phyloP scores from a whole-genome alignment of 352 stramenopile species.

The Phytophthora hibernalis region DNA sequence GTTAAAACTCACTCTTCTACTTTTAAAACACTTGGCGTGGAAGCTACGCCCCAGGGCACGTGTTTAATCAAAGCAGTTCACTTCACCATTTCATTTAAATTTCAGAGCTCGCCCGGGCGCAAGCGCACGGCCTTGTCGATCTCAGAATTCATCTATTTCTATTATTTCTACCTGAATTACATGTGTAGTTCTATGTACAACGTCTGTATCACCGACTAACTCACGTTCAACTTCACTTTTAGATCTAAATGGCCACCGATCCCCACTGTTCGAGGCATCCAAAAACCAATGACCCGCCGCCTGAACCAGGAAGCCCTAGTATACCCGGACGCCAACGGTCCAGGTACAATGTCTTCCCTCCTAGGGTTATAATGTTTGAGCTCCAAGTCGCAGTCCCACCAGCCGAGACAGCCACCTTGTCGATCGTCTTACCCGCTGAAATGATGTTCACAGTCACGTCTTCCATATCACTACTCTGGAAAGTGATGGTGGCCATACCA shows the following conservation, averaged over 20 bases:
- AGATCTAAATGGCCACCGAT: conserved; percentile 6
- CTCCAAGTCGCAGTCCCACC: conserved; percentile 1
- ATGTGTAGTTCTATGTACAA: no score
- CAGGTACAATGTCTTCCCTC: conserved; percentile 14
- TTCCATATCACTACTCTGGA: conserved; percentile 11
- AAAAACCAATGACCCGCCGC: conserved; percentile 25
- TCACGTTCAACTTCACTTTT: conserved; percentile 17
- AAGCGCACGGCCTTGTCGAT: no score
- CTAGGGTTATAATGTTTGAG: conserved; percentile 3
- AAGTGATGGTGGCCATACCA: neutral
- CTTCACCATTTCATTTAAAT: no score
- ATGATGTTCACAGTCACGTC: conserved; percentile 20
- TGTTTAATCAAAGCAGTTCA: no score
- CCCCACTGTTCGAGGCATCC: conserved; percentile 27
- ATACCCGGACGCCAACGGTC: conserved; percentile 15
- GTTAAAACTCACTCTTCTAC: no score
- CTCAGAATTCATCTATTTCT: no score
- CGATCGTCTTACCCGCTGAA: conserved; percentile 13
- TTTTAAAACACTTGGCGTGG: no score
- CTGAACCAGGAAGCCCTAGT: conserved; percentile 9
- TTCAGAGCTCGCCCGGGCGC: no score
- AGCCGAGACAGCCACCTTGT: conserved; percentile 6
- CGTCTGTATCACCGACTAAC: neutral
- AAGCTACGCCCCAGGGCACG: no score
- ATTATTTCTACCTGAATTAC: no score